Base-by-base conservation (phyloP, 345 rosid genomes). In the Ricinus communis region DNA sequence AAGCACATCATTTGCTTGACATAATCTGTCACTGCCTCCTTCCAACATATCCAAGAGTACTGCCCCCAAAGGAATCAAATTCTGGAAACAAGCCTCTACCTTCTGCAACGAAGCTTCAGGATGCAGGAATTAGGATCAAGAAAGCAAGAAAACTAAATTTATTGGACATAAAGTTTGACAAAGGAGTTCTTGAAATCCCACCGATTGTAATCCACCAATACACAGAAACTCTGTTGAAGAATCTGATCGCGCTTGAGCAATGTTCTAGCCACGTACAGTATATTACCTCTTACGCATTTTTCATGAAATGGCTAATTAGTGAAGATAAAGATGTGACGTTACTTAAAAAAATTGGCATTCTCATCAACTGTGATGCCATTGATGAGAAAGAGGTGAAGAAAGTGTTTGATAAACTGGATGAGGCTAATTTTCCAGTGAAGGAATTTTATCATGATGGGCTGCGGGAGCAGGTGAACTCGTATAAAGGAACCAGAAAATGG, bases 1-100 rank as follows among this genome's bases (percentile, higher is more conserved):
- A 86, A 63, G 82, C 85, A 14, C 77, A 85, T 71, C 90, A 85
- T 64, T 57, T 85, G 12, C 90, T 85, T 0, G 88, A 83, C 74
- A 58, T 88, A 28, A 72, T 84, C 69, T 76, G 85, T 14, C 84
- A 86, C 45, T 84, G 87, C 62, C 79, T 83, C 27, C 82, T 82
- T 63, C 93, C 87, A 2, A 70, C 82, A 2, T 1, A 25, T 43
- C 83, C 77, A 9, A 65, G 83, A 46, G 55, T 52, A 31, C 43
- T 25, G 18, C 45, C 25, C 56, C 54, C 12, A 10, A 69, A 69
- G 53, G 40, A 27, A 45, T 4, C 41, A 27, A 33, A 33, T 2
- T 33, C 1, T 6, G 64, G 38, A 19, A 36, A 58, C 18, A 24
- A 41, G 50, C 49, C 65, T 5, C n/a, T 72, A 16, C 51, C 47